Conservation (phyloP, 495 filamentous ascomycete species). For the Neurospora intermedia region DNA sequence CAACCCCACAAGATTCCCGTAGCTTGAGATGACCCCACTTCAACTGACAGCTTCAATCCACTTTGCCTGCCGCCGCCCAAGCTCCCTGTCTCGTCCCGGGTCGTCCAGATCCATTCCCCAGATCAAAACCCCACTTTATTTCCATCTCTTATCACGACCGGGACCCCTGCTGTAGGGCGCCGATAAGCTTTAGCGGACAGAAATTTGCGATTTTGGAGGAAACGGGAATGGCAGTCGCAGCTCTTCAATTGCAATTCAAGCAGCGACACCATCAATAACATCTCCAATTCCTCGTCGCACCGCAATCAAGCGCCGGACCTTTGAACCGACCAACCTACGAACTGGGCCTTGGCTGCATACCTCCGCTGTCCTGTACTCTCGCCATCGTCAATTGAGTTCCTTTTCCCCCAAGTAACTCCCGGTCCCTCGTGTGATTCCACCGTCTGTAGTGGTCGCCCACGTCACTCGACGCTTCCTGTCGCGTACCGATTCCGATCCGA, state of each 20-base stretch:
- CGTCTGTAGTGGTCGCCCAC: background rate
- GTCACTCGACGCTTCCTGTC: background rate
- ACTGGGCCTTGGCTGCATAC: background rate
- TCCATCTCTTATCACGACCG: constrained; percentile 15
- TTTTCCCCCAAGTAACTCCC: background rate
- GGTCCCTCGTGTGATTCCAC: background rate
- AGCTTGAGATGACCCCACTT: constrained; percentile 4
- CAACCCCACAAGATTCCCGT: background rate
- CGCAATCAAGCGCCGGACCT: background rate
- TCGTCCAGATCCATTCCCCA: background rate
- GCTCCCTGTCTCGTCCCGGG: background rate
- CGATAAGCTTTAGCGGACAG: constrained; percentile 24
- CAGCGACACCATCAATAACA: constrained; percentile 3
- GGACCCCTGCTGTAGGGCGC: constrained; percentile 10
- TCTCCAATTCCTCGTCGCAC: background rate
- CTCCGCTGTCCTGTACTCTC: background rate
- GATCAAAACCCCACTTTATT: constrained; percentile 1
- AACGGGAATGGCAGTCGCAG: background rate
- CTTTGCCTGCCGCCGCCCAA: background rate
- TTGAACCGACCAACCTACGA: background rate
- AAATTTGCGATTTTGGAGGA: constrained; percentile 18
- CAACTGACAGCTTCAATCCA: constrained; percentile 7
- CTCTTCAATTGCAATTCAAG: background rate
- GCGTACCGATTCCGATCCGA: background rate
- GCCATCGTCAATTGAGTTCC: background rate